phyloP scores from a whole-genome alignment of 805 yeast genomes.

The Babjeviella inositovora region DNA sequence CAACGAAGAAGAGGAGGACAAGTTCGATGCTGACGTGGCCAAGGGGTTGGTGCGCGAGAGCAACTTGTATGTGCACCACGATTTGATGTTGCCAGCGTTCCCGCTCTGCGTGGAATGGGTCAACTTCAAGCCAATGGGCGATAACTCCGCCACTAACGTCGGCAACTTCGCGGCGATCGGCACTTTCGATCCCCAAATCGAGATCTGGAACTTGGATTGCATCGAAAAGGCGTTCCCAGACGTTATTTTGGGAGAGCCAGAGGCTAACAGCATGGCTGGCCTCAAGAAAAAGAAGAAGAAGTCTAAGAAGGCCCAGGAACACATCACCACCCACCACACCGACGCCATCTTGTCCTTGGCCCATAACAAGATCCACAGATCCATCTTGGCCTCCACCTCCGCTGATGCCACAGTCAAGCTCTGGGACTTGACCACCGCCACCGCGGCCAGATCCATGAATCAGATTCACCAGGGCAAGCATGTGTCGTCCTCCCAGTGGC shows the following conservation, averaged over 20 bases:
- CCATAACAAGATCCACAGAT: constrained; percentile 68
- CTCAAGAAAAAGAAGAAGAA: constrained; percentile 33
- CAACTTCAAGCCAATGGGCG: constrained; percentile 47
- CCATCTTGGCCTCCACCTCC: constrained; percentile 83
- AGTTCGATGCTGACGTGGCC: constrained; percentile 56
- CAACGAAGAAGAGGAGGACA: constrained; percentile 48
- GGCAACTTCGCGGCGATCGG: constrained; percentile 96
- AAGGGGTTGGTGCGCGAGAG: constrained; percentile 59
- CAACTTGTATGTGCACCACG: constrained; percentile 86
- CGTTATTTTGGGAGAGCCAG: constrained; percentile 72
- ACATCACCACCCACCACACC: constrained; percentile 65
- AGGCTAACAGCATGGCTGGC: constrained; percentile 20
- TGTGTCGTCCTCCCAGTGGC: constrained; percentile 85
- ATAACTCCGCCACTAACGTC: constrained; percentile 24
- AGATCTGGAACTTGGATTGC: constrained; percentile 89
- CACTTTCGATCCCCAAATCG: constrained; percentile 94
- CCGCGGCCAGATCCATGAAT: constrained; percentile 65
- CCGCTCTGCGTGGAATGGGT: constrained; percentile 96
- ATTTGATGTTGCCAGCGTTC: constrained; percentile 90
- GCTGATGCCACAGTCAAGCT: constrained; percentile 90
- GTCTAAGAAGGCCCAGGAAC: constrained; percentile 28
- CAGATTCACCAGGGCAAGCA: constrained; percentile 61
- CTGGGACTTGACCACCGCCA: constrained; percentile 75
- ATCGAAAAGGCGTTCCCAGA: constrained; percentile 93
- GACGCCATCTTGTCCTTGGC: constrained; percentile 86